Percentiles rank a stretch among this genome's conserved stretches.
Conservation (phyloP, 176 grass and related monocot species). For the Puya raimondii region DNA sequence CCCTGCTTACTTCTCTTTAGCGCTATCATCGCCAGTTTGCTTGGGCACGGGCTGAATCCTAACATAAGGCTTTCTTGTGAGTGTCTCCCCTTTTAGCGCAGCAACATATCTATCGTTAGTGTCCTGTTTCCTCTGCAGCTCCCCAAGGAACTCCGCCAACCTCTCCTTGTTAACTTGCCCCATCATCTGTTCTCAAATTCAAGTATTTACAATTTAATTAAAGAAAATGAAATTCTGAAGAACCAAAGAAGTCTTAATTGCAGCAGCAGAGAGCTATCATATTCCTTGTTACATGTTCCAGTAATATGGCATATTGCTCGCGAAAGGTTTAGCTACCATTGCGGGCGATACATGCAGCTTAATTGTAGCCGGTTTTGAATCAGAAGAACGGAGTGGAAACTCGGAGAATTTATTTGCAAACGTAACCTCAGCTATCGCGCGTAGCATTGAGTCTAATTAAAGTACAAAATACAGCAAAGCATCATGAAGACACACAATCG, state of each 20-base stretch:
- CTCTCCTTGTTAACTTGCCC: constrained; percentile 83
- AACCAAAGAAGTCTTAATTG: background rate
- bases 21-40: constrained; percentile 27
- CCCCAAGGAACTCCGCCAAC: constrained; percentile 87
- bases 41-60: constrained; percentile 46
- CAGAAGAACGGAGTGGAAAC: too few relatives aligned
- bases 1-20: constrained; percentile 44
- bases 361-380: too few relatives aligned
- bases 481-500: too few relatives aligned
- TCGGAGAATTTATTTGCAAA: too few relatives aligned
- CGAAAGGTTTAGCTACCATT: too few relatives aligned
- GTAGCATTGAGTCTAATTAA: too few relatives aligned
- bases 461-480: too few relatives aligned
- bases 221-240: background rate
- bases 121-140: constrained; percentile 79
- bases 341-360: too few relatives aligned
- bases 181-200: constrained; percentile 55
- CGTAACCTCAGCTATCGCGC: too few relatives aligned
- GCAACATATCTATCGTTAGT: constrained; percentile 80
- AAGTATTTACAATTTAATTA: constrained; percentile 5
- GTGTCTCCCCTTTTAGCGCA: constrained; percentile 71
- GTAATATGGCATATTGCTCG: too few relatives aligned
- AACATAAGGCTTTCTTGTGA: constrained; percentile 74
- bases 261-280: too few relatives aligned
- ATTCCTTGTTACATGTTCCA: too few relatives aligned